Evolutionary conservation across 345 rosid species (phyloP).

Genomic region (Eucalyptus sp.): DNA sequence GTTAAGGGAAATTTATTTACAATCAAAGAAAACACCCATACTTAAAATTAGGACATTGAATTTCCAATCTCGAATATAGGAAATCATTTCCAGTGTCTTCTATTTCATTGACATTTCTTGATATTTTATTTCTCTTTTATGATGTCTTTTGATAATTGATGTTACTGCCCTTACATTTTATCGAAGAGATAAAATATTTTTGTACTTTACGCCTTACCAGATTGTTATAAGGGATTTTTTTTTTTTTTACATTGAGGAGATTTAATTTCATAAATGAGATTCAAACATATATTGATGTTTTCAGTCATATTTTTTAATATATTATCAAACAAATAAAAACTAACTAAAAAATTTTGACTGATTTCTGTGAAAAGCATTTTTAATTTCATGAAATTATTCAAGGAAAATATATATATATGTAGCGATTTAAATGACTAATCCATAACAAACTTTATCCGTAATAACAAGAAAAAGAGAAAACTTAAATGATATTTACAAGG

Average conservation of each 20-base stretch:
- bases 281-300: not conserved
- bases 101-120: not conserved
- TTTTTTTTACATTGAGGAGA: not conserved
- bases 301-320: not conserved
- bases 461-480: not conserved
- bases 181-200: not conserved
- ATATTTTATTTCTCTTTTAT: not conserved
- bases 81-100: not conserved
- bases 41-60: not conserved
- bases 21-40: not conserved
- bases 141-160: not conserved
- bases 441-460: not conserved
- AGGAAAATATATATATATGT: not conserved
- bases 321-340: not conserved
- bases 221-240: not conserved
- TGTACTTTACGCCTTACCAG: not conserved
- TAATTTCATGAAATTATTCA: not conserved
- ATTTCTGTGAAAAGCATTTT: not conserved
- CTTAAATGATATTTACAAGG: not conserved
- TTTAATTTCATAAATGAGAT: not conserved
- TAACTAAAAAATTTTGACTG: not conserved
- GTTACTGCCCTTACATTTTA: not conserved
- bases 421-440: not conserved
- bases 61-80: not conserved
- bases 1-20: not conserved